phyloP scores from a whole-genome alignment of 805 yeast species.

The Lachancea waltii region DNA sequence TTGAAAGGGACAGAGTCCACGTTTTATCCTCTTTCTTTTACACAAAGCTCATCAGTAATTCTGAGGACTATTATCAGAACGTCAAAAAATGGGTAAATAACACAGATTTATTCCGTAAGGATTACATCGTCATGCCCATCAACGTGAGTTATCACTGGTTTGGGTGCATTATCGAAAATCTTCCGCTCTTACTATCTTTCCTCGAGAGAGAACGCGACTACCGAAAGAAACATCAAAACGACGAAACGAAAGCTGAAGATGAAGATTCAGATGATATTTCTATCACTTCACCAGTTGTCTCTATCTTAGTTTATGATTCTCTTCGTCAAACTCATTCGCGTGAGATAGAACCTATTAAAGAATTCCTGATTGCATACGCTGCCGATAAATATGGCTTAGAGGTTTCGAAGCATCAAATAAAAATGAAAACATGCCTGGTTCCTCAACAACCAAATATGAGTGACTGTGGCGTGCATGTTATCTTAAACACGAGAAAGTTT shows the following conservation, averaged over 20 bases:
- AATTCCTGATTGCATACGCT: slow-evolving; percentile 63
- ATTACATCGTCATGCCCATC: slow-evolving; percentile 69
- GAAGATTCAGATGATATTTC: slow-evolving; percentile 15
- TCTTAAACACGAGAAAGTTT: slow-evolving; percentile 62
- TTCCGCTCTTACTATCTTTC: slow-evolving; percentile 27
- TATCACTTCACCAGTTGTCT: slow-evolving; percentile 13
- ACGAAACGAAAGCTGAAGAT: not conserved
- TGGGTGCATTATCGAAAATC: slow-evolving; percentile 62
- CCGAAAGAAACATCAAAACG: slow-evolving; percentile 7
- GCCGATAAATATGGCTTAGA: slow-evolving; percentile 49
- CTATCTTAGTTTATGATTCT: slow-evolving; percentile 66
- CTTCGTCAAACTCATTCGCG: slow-evolving; percentile 49
- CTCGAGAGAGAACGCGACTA: slow-evolving; percentile 8
- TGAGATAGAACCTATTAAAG: slow-evolving; percentile 47
- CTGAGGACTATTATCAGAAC: slow-evolving; percentile 45
- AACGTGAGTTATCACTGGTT: slow-evolving; percentile 85
- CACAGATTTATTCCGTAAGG: slow-evolving; percentile 52
- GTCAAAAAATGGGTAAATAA: slow-evolving; percentile 76
- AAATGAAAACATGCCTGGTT: slow-evolving; percentile 46
- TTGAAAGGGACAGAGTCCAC: slow-evolving; percentile 36
- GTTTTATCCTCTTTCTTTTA: slow-evolving; percentile 82
- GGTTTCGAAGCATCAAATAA: slow-evolving; percentile 42
- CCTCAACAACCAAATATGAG: slow-evolving; percentile 84
- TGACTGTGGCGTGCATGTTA: slow-evolving; percentile 92
- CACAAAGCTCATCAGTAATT: slow-evolving; percentile 47